Evolutionary conservation across 2,329 filamentous ascomycete species (phyloP).

Genomic region (Didymella segeticola): DNA sequence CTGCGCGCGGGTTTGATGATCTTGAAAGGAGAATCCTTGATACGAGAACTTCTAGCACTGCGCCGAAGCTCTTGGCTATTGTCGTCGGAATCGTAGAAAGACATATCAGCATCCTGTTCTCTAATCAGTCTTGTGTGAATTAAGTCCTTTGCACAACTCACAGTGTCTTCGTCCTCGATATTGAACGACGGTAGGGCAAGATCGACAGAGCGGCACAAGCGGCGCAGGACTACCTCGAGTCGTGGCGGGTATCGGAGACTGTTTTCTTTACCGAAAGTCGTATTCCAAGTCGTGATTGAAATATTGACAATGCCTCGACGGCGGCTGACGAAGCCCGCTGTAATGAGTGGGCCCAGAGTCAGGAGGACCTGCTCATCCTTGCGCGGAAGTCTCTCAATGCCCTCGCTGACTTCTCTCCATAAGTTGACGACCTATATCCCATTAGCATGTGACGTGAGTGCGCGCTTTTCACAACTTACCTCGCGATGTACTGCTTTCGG

Average conservation of each 20-base stretch:
- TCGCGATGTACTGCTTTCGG: constrained; percentile 33
- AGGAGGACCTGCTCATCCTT: constrained; percentile 64
- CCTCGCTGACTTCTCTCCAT: constrained; percentile 57
- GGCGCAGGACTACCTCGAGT: constrained; percentile 68
- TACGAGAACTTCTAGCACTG: constrained; percentile 28
- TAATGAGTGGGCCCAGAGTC: constrained; percentile 59
- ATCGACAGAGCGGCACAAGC: constrained; percentile 63
- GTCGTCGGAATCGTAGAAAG: constrained; percentile 52
- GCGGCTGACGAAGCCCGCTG: constrained; percentile 61
- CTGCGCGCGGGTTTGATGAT: constrained; percentile 31
- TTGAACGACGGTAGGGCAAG: constrained; percentile 59
- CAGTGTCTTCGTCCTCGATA: constrained; percentile 43
- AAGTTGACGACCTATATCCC: constrained; percentile 41
- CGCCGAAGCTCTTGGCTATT: constrained; percentile 19
- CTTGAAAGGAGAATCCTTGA: constrained; percentile 38
- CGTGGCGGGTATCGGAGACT: constrained; percentile 68
- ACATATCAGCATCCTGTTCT: constrained; percentile 24
- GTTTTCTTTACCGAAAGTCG: constrained; percentile 67
- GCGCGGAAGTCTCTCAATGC: constrained; percentile 64
- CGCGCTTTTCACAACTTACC: constrained; percentile 27
- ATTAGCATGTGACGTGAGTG: constrained; percentile 17
- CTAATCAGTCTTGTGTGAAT: constrained; percentile 43
- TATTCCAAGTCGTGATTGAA: constrained; percentile 72
- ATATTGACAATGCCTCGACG: constrained; percentile 58
- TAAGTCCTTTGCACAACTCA: constrained; percentile 37